phyloP scores from a whole-genome alignment of 148 eudicot genomes.

The Diospyros kaki region DNA sequence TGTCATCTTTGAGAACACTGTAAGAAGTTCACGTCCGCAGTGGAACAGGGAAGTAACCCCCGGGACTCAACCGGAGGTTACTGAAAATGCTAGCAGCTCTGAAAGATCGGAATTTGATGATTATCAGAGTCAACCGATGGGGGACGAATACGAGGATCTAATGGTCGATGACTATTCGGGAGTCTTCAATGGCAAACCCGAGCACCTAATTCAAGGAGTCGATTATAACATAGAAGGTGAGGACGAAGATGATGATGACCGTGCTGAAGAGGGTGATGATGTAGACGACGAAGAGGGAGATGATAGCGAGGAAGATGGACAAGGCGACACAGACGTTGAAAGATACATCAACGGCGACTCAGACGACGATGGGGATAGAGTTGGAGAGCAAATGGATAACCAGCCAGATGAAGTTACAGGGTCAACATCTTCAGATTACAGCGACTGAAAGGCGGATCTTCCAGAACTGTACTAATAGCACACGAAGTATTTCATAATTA shows the following conservation, averaged over 20 bases:
- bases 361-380: constrained; percentile 24
- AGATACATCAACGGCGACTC: constrained; percentile 33
- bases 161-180: constrained; percentile 19
- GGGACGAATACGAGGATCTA: constrained; percentile 26
- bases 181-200: constrained; percentile 11
- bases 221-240: constrained; percentile 17
- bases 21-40: constrained; percentile 9
- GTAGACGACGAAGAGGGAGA: constrained; percentile 19
- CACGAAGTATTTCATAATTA: background rate
- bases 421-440: constrained; percentile 39
- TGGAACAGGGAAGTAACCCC: constrained; percentile 22
- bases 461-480: background rate
- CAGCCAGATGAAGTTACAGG: constrained; percentile 20
- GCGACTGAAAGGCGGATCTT: constrained; percentile 15
- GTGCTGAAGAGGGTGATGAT: constrained; percentile 16
- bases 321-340: constrained; percentile 25
- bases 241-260: constrained; percentile 28
- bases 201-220: constrained; percentile 9
- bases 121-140: constrained; percentile 19
- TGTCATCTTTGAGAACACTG: constrained; percentile 7
- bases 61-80: constrained; percentile 9
- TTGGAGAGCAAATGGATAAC: constrained; percentile 18
- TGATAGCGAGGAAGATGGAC: constrained; percentile 21
- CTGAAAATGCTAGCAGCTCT: constrained; percentile 30
- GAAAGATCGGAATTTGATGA: constrained; percentile 31